phyloP scores from a whole-genome alignment of 1,284 basidiomycete genomes.

The Stygiomarasmius scandens region DNA sequence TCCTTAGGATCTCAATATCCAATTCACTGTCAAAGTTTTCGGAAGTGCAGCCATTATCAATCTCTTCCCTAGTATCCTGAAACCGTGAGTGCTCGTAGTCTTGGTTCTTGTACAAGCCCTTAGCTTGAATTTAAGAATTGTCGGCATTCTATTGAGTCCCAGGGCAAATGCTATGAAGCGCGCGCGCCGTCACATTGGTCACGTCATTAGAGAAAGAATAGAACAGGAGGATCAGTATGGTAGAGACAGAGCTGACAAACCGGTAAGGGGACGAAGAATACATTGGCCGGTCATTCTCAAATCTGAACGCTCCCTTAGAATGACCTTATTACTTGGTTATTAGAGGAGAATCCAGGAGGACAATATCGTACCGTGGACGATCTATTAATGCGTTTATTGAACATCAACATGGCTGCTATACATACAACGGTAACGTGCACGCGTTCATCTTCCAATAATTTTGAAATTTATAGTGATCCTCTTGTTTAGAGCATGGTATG shows the following conservation, averaged over 20 bases:
- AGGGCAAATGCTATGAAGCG: slow-evolving; percentile 10
- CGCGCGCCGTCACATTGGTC: slow-evolving; percentile 19
- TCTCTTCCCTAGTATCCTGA: slow-evolving; percentile 7
- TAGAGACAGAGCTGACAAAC: slow-evolving; percentile 12
- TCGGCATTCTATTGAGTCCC: slow-evolving; percentile 23
- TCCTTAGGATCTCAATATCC: slow-evolving; percentile 7
- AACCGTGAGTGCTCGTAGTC: slow-evolving; percentile 3
- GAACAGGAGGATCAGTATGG: slow-evolving; percentile 10
- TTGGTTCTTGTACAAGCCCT: background rate
- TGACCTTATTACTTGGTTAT: slow-evolving; percentile 12
- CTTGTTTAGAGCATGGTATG: slow-evolving; percentile 10
- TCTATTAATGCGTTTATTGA: slow-evolving; percentile 24
- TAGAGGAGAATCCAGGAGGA: slow-evolving; percentile 12
- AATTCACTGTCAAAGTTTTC: slow-evolving; percentile 9
- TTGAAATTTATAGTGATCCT: too few relatives aligned
- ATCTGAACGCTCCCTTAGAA: slow-evolving; percentile 1
- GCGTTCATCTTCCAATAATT: background rate
- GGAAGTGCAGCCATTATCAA: background rate
- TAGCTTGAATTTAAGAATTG: background rate
- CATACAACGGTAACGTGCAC: slow-evolving; percentile 28
- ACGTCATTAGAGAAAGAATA: slow-evolving; percentile 15
- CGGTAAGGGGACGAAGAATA: slow-evolving; percentile 3
- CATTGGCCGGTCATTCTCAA: background rate
- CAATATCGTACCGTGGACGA: slow-evolving; percentile 10
- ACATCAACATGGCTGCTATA: slow-evolving; percentile 33